A percentile compares a stretch with the other conserved stretches of the same genome.
These are phyloP conservation scores for Neopestalotiopsis sp. DNA, from an alignment of 2,329 filamentous ascomycete species.

Conservation along the genomic window DNA sequence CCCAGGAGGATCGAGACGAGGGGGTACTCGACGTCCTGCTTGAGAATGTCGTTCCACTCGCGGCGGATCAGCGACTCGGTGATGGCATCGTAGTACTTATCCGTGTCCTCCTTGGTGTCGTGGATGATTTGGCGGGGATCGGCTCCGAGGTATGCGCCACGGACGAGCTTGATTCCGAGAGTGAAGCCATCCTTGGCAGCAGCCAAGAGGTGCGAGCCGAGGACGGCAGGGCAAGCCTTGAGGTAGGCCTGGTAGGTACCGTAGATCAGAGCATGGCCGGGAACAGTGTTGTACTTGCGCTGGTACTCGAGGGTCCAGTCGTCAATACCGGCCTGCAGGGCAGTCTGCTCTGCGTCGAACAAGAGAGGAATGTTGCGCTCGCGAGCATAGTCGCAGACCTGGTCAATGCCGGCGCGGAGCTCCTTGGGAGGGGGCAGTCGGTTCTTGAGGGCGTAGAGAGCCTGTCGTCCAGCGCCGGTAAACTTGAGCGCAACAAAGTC, in stretches of 20 bases:
- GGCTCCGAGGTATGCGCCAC: constrained; percentile 74
- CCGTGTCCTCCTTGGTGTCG: constrained; percentile 74
- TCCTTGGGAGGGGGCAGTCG: constrained; percentile 65
- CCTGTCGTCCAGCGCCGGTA: constrained; percentile 79
- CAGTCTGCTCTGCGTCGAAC: constrained; percentile 85
- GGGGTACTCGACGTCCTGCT: constrained; percentile 55
- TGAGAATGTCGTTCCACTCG: constrained; percentile 62
- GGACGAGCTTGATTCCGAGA: constrained; percentile 76
- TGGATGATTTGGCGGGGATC: constrained; percentile 75
- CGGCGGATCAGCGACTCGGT: constrained; percentile 69
- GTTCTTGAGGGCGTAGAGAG: constrained; percentile 68
- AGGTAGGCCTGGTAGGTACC: constrained; percentile 82
- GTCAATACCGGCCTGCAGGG: constrained; percentile 80
- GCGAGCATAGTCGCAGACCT: constrained; percentile 75
- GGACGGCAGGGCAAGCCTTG: constrained; percentile 61
- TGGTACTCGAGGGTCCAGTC: constrained; percentile 80
- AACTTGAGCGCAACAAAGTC: constrained; percentile 77
- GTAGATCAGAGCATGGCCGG: constrained; percentile 73
- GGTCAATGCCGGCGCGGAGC: constrained; percentile 72
- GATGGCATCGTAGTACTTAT: constrained; percentile 74
- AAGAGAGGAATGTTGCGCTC: constrained; percentile 74
- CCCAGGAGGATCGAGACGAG: constrained; percentile 72
- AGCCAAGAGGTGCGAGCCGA: constrained; percentile 63
- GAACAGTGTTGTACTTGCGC: constrained; percentile 71
- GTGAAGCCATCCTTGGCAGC: constrained; percentile 67